Evolutionary conservation across 441 rosid species (phyloP).

Genomic region (Aleurites moluccanus): DNA sequence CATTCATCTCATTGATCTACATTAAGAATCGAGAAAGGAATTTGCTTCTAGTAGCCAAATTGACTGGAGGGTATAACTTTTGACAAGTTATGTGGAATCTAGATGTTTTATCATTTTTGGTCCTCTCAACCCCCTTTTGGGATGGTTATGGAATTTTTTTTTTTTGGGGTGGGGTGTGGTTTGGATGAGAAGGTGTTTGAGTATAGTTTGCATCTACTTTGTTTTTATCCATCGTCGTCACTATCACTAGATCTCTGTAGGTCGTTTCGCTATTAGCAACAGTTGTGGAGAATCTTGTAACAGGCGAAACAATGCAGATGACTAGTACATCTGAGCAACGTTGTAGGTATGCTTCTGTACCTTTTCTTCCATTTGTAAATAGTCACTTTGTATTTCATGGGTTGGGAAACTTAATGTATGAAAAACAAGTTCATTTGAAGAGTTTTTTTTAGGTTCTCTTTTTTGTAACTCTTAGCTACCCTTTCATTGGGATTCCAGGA

Average conservation of each 20-base stretch:
- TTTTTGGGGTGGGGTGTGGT: background rate
- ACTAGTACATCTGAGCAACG: slow-evolving; percentile 72
- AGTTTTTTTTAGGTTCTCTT: background rate
- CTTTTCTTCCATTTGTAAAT: background rate
- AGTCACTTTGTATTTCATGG: background rate
- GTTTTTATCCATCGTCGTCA: slow-evolving; percentile 1
- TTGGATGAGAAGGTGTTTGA: background rate
- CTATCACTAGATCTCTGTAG: slow-evolving; percentile 39
- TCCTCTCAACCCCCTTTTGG: background rate
- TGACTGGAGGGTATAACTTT: background rate
- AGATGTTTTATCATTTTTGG: background rate
- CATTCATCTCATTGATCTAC: background rate
- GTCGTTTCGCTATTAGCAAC: slow-evolving; percentile 87
- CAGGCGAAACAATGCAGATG: slow-evolving; percentile 99
- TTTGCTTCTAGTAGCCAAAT: background rate
- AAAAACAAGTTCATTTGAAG: background rate
- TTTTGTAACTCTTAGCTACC: no score
- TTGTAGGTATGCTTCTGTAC: slow-evolving; percentile 58
- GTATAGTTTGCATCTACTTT: background rate
- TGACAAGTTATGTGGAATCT: background rate
- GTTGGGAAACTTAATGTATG: background rate
- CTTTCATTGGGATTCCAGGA: background rate
- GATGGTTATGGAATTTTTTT: background rate
- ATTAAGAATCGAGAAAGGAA: background rate
- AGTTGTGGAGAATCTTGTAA: slow-evolving; percentile 92